phyloP scores from a whole-genome alignment of 2,329 filamentous ascomycete species.

The Xylariaceae sp. region DNA sequence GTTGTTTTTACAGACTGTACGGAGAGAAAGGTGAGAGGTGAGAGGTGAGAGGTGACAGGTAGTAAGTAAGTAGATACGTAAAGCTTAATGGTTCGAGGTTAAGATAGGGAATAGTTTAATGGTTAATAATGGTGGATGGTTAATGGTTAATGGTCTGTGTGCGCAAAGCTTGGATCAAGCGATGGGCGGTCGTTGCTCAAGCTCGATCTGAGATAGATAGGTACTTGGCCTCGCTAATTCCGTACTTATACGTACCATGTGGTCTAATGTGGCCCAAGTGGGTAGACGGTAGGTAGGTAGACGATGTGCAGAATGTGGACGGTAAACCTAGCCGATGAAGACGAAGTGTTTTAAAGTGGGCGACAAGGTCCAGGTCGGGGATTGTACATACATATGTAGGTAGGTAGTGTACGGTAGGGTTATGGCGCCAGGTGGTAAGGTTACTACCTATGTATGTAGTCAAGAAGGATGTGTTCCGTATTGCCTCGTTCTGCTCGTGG shows the following conservation, averaged over 20 bases:
- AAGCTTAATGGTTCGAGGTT: too few species aligned
- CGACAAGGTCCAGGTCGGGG: not conserved
- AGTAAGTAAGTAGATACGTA: not conserved
- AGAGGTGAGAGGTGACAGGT: not conserved
- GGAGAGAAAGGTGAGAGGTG: not conserved
- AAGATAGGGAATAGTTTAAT: too few species aligned
- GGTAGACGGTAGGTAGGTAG: not conserved
- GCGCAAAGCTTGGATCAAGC: slow-evolving; percentile 9
- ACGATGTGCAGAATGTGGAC: not conserved
- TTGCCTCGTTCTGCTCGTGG: too few species aligned
- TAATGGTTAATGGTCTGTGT: slow-evolving; percentile 1
- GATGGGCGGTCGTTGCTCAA: not conserved
- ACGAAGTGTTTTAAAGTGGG: not conserved
- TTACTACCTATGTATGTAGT: too few species aligned
- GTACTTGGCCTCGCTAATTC: not conserved
- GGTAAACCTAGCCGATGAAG: not conserved
- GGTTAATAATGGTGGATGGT: slow-evolving; percentile 8
- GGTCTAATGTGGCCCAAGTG: not conserved
- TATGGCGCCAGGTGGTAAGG: too few species aligned
- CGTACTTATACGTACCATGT: not conserved
- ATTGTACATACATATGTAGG: not conserved
- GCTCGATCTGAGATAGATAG: not conserved
- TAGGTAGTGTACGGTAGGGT: too few species aligned
- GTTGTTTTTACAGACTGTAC: not conserved
- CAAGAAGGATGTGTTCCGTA: too few species aligned